These are phyloP conservation scores for Penicillium oxalicum DNA, from an alignment of 2,329 filamentous ascomycete genomes.

Conservation along the genomic window DNA sequence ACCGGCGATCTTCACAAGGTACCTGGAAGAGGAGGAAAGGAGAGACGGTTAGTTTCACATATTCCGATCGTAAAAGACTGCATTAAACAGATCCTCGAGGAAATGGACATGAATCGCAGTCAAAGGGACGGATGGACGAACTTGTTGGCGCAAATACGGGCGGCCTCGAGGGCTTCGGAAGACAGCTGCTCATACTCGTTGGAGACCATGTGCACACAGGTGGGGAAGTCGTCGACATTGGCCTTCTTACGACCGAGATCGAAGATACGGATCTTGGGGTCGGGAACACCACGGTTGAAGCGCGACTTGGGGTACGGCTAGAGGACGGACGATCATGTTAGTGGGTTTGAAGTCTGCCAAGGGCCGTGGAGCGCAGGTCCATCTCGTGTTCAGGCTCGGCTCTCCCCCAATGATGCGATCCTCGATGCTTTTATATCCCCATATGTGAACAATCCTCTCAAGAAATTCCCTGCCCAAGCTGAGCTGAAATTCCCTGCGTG, in stretches of 20 bases:
- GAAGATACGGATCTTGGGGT: slow-evolving; percentile 88
- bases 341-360: slow-evolving; percentile 13
- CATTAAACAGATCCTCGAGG: not conserved
- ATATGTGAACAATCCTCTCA: too few species aligned
- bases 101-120: not conserved
- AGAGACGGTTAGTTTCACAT: slow-evolving; percentile 3
- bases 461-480: too few species aligned
- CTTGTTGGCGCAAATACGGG: slow-evolving; percentile 99
- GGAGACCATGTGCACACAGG: slow-evolving; percentile 98
- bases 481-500: not conserved
- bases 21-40: slow-evolving; percentile 35
- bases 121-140: slow-evolving; percentile 38
- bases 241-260: slow-evolving; percentile 98
- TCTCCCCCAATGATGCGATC: not conserved
- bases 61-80: too few species aligned
- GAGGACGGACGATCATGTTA: slow-evolving; percentile 5
- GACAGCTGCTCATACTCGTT: slow-evolving; percentile 99
- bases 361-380: not conserved
- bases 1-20: slow-evolving; percentile 63
- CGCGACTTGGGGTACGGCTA: slow-evolving; percentile 98
- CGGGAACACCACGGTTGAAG: slow-evolving; percentile 98
- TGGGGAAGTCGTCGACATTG: slow-evolving; percentile 98
- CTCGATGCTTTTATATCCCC: not conserved
- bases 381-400: not conserved
- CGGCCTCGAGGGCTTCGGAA: slow-evolving; percentile 98